These are phyloP conservation scores for Aureobasidium sp. DNA, from an alignment of 2,329 filamentous ascomycete species.

Conservation along the genomic window DNA sequence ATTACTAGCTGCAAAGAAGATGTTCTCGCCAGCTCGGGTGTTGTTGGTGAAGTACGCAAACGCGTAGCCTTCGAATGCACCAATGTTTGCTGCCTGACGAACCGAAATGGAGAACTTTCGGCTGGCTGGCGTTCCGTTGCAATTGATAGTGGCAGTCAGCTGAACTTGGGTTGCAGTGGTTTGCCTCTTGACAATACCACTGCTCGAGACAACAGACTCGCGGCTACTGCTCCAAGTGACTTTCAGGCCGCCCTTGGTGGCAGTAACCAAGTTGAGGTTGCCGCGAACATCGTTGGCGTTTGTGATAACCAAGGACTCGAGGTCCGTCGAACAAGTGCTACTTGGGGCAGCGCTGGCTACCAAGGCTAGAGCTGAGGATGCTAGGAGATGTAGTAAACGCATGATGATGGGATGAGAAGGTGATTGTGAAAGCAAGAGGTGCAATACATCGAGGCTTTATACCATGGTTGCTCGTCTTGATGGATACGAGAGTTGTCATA, in stretches of 20 bases:
- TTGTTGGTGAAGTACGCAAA: conserved; percentile 46
- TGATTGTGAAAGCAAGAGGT: not conserved
- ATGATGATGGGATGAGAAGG: not conserved
- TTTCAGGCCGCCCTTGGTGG: not conserved
- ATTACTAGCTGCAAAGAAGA: conserved; percentile 43
- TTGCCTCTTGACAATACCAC: not conserved
- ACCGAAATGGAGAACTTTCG: not conserved
- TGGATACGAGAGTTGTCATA: not conserved
- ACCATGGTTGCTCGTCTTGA: not conserved
- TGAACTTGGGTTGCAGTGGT: not conserved
- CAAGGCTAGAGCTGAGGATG: not conserved
- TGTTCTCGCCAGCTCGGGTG: conserved; percentile 40
- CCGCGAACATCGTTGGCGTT: not conserved
- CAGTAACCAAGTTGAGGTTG: not conserved
- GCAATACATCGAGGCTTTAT: not conserved
- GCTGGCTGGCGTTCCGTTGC: not conserved
- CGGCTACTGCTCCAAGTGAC: not conserved
- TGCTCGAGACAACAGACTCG: not conserved
- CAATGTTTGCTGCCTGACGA: not conserved
- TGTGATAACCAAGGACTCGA: not conserved
- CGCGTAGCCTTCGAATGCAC: conserved; percentile 33
- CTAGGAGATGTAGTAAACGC: not conserved
- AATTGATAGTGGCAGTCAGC: not conserved
- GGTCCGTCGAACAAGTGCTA: not conserved
- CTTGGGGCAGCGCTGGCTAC: not conserved